Base-by-base conservation (phyloP, 2,329 filamentous ascomycete genomes). In the Aspergillus ustus region DNA sequence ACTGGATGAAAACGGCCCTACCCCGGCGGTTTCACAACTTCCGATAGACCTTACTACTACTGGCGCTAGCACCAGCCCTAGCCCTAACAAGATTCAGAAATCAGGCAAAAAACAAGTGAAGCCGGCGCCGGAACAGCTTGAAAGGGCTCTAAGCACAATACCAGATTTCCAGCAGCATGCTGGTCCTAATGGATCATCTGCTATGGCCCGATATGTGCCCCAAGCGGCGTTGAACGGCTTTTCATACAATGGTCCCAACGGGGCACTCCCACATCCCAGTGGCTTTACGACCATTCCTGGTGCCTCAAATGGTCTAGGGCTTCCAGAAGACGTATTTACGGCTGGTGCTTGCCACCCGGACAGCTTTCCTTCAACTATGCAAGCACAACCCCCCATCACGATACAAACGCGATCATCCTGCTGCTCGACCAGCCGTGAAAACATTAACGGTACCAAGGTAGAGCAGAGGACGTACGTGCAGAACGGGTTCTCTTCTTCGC, bases 11-110 rank as follows among this genome's bases (percentile, higher is more conserved):
- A 57, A 67, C 50, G 72, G 73, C 7, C 45, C 70, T 43, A 59
- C 65, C 8, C 62, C 68, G 20, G 48, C 67, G 7, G 43, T 48
- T 8, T 55, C 52, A 9, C 40, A n/a, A 46, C 52, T 55, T 29
- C 55, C 55, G 19, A 20, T 52, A 51, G 55, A 57, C 28, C 37
- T 63, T 19, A 58, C 50, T n/a, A 49, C 64, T 8, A 31, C 65
- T n/a, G 43, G 67, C 46, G 52, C 63, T 8, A 20, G 60, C 64
- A 20, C 68, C 72, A 5, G 69, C 6, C 65, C 69, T 25, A 60
- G 66, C n/a, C 63, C 74, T 5, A 72, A 68, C 48, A 75, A 75
- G 59, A 63, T 78, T 7, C 77, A 79, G 60, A 78, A 79, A 55
- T 55, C 70, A 6, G 64, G 68, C 40, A 74, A 69, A 60, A 69